Base-by-base conservation (phyloP, 257 asterid genomes). In the Pogostemon cablin region DNA sequence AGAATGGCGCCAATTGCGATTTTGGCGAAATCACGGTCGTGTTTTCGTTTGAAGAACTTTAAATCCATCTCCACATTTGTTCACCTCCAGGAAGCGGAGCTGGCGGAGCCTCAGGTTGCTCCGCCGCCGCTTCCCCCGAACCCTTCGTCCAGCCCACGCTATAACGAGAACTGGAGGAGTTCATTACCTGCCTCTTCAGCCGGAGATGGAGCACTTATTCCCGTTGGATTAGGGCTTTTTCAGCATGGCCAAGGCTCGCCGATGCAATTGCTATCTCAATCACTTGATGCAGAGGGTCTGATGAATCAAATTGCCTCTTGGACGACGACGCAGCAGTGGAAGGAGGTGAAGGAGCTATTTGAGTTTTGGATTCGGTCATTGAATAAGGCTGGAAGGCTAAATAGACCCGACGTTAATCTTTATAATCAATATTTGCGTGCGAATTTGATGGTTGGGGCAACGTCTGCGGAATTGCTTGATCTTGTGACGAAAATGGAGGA, bases 351-450 rank as follows among this genome's bases (percentile, higher is more conserved):
- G 80, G 84, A 83, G 68, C 68, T 86, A 56, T 95, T 87, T 50
- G 99, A 95, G 86, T 58, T 70, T 5, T 89, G 99, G 99, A 72
- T 86, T 69, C 78, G 77, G 79, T 80, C 88, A 9, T 67, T 85
- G 81, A 96, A 91, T 86, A 69, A 15, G 71, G 78, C 76, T 60
- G 98, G 98, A 74, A 89, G 87, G 77, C 95, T 91, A 8, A 91
- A 95, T 77, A 83, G 44, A 75, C 99, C 99, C 3, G 93, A 95
- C 74, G 98, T 82, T 10, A 72, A 81, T 62, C 73, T 95, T 44
- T 95, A 80, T 69, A 95, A 95, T 80, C 89, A 81, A 63, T 95
- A 89, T 62, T 53, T 95, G 77, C 85, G 97, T 17, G 98, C 99
- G 34, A 85, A 86, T 73, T 66, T 95, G 73, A 95, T 95, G 99